Evolutionary conservation across 2,329 filamentous ascomycete genomes (phyloP), one percentile per base, ranked within the genome.

Genomic region (Cryphonectria carpinicola): DNA sequence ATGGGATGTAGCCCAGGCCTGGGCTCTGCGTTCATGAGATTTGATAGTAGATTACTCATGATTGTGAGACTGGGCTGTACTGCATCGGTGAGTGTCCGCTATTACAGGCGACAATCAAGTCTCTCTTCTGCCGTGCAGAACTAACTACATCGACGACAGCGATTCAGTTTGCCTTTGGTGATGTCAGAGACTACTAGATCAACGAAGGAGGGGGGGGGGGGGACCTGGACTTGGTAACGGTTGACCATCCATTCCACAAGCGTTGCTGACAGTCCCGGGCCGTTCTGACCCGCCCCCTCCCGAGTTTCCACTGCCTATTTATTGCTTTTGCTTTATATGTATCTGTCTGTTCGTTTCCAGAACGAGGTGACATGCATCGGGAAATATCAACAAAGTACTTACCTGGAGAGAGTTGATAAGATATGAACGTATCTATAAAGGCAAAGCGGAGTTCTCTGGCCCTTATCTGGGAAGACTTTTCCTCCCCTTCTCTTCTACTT

Each of bases 1-100:
- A 83, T 79, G 1, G 81, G 81, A 62, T 80, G 78, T 41, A 84
- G 77, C 43, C 80, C 81, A 46, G 80, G 77, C 63, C 81, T 75
- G 25, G 79, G 80, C 71, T 77, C 74, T 32, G 76, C 60, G 22
- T 71, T 46, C 7, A 66, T 5, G 37, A 83, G 76, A 84, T n/a
- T 61, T 35, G 69, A 66, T 6, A 70, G 39, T 28, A 65, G 46
- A 4, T n/a, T 8, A 4, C 49, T 52, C 70, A 72, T 70, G 52
- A 22, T 46, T 54, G 32, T 7, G 56, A 60, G 28, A 17, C 7
- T 39, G 19, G 8, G 46, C 58, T 61, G 32, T 14, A 39, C 58
- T 35, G 32, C 58, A 39, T 39, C 37, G 32, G 32, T 39, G 32
- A n/a, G 19, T 35, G 37, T 25, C 8, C 8, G 17, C 58, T 4